Conservation (phyloP, 176 grass and related monocot genomes). For the Oryza brachyantha region DNA sequence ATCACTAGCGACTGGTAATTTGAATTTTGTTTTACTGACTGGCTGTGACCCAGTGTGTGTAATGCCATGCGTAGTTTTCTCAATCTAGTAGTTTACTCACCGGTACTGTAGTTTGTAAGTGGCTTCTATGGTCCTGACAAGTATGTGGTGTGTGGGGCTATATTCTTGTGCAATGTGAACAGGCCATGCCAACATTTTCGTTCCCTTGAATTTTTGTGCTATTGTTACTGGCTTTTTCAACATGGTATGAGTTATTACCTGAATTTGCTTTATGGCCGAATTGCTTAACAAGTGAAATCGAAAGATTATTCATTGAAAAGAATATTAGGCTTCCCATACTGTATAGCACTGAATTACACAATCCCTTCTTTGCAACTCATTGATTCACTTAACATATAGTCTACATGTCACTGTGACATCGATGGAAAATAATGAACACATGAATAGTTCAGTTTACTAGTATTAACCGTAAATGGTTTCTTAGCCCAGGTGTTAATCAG, state of each 20-base stretch:
- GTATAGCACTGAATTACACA: not conserved
- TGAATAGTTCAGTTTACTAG: not conserved
- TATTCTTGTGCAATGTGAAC: not conserved
- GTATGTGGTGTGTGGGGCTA: not conserved
- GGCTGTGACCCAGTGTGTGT: not conserved
- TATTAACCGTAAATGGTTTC: not conserved
- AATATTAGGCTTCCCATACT: not conserved
- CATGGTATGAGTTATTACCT: not conserved
- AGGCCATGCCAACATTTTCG: not conserved
- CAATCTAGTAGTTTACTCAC: constrained; percentile 7
- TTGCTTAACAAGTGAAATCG: not conserved
- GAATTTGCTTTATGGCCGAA: not conserved
- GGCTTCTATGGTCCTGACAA: not conserved
- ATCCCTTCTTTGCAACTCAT: not conserved
- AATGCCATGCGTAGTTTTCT: not conserved
- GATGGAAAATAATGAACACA: not conserved
- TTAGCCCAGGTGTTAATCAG: not conserved
- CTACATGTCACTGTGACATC: not conserved
- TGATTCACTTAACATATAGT: not conserved
- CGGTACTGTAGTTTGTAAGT: not conserved
- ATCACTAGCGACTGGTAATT: not conserved
- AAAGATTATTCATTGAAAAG: not conserved
- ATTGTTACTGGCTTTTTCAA: not conserved
- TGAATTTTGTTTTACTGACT: not conserved
- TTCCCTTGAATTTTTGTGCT: not conserved